Conservation (phyloP, 345 rosid genomes). For the Arabidopsis suecica region DNA sequence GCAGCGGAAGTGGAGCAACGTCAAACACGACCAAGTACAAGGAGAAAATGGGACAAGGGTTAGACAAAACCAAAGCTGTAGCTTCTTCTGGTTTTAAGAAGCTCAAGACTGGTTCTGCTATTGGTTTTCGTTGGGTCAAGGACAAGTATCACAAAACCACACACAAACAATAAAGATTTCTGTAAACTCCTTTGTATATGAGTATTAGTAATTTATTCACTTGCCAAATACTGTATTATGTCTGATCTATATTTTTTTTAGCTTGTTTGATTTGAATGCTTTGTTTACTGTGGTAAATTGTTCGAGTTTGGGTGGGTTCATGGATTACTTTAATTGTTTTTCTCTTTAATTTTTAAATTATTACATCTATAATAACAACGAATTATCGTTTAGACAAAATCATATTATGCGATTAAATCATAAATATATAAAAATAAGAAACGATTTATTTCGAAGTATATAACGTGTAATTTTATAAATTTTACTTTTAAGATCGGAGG, state of each 20-base stretch:
- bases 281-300: neutral
- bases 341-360: too few species aligned
- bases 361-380: too few species aligned
- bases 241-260: neutral
- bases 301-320: too few species aligned
- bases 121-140: slow-evolving; percentile 70
- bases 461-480: neutral
- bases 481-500: neutral
- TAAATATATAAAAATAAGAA: too few species aligned
- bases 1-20: slow-evolving; percentile 37
- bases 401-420: too few species aligned
- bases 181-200: slow-evolving; percentile 1
- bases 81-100: slow-evolving; percentile 68
- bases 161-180: slow-evolving; percentile 29
- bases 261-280: neutral
- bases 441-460: neutral
- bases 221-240: slow-evolving; percentile 2
- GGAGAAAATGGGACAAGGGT: slow-evolving; percentile 68
- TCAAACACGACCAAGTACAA: slow-evolving; percentile 63
- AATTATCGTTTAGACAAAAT: too few species aligned
- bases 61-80: slow-evolving; percentile 61
- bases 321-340: too few species aligned
- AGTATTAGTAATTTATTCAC: neutral
- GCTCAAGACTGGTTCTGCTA: slow-evolving; percentile 60
- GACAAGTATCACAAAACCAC: slow-evolving; percentile 63